These are phyloP conservation scores for Larix kaempferi DNA, from an alignment of 75 land plant species.

Conservation along the genomic window DNA sequence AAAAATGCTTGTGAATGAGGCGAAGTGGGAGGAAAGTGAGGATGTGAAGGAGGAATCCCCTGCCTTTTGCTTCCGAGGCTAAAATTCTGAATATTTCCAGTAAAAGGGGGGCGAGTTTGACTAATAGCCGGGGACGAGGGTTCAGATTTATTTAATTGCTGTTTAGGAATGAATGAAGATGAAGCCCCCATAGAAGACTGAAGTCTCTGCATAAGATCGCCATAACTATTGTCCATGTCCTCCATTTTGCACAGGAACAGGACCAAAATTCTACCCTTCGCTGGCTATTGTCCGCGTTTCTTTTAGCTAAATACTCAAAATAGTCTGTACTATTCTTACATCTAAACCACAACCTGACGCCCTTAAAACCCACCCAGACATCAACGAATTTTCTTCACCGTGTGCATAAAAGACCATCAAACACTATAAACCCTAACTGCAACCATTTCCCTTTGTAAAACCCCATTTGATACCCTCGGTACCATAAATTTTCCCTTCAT, in stretches of 20 bases:
- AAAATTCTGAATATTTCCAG: constrained; percentile 11
- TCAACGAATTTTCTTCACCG: neutral
- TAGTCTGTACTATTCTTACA: neutral
- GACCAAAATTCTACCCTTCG: neutral
- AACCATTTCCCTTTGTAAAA: neutral
- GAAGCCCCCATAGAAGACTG: constrained; percentile 36
- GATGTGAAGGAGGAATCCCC: constrained; percentile 46
- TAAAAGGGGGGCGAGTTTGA: constrained; percentile 20
- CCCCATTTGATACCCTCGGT: neutral
- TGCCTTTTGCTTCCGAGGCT: constrained; percentile 4
- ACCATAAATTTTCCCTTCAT: neutral
- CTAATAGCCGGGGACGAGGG: constrained; percentile 18
- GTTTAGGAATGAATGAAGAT: constrained; percentile 19
- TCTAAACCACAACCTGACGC: neutral
- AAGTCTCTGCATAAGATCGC: constrained; percentile 30
- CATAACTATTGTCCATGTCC: constrained; percentile 15
- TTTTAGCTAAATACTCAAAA: neutral
- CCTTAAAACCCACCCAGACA: neutral
- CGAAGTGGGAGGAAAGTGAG: constrained; percentile 34
- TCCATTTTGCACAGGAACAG: constrained; percentile 8
- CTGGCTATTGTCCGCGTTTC: neutral
- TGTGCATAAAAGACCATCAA: neutral
- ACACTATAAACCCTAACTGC: neutral
- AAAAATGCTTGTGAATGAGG: constrained; percentile 16
- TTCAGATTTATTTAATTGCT: constrained; percentile 15